A percentile compares a stretch with the other conserved stretches of the same genome.
phyloP scores from a whole-genome alignment of 345 rosid species.

The Brassica juncea region DNA sequence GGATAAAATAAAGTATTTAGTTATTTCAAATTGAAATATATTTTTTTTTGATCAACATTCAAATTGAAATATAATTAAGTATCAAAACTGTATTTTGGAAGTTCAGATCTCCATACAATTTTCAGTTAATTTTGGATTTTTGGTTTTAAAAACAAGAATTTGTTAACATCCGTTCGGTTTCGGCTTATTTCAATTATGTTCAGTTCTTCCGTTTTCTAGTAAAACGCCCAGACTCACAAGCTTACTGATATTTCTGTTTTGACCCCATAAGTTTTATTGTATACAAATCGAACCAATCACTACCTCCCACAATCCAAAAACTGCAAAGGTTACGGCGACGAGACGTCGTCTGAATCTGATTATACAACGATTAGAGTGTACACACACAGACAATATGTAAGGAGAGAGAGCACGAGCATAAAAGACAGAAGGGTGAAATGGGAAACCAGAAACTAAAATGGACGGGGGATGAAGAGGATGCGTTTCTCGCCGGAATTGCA shows the following conservation, averaged over 20 bases:
- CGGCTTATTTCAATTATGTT: too few species aligned
- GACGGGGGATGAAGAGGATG: slow-evolving; percentile 75
- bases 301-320: background rate
- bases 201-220: too few species aligned
- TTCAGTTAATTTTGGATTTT: too few species aligned
- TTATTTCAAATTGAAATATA: too few species aligned
- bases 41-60: too few species aligned
- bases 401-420: background rate
- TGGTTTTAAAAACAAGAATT: too few species aligned
- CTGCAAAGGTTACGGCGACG: slow-evolving; percentile 12
- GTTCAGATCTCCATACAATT: too few species aligned
- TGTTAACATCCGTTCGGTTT: too few species aligned
- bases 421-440: slow-evolving; percentile 38
- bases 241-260: background rate
- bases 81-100: too few species aligned
- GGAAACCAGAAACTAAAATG: slow-evolving; percentile 85
- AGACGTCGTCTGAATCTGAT: background rate
- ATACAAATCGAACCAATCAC: background rate
- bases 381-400: too few species aligned
- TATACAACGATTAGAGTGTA: background rate
- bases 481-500: slow-evolving; percentile 66
- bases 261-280: background rate
- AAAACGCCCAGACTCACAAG: background rate
- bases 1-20: too few species aligned
- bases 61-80: too few species aligned